These are phyloP conservation scores for Apostasia ramifera DNA, from an alignment of 106 monocot genomes.

Conservation along the genomic window DNA sequence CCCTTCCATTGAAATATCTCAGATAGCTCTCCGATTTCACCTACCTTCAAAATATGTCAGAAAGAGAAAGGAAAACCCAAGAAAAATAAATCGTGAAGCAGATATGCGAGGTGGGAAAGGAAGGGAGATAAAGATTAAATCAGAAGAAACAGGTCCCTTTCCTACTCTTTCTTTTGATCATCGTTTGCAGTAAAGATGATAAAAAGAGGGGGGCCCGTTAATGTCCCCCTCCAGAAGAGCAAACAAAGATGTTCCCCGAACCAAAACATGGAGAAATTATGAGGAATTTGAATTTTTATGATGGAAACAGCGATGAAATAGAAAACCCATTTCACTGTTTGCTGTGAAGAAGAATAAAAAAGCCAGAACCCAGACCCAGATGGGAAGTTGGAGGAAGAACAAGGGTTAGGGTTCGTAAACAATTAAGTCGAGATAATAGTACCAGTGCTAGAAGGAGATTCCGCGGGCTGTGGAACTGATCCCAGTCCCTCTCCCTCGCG, in stretches of 20 bases:
- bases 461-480: slow-evolving; percentile 80
- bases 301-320: not conserved
- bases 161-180: too few relatives aligned
- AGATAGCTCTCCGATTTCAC: slow-evolving; percentile 86
- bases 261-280: too few relatives aligned
- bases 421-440: not conserved
- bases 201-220: too few relatives aligned
- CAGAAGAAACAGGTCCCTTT: too few relatives aligned
- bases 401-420: not conserved
- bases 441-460: slow-evolving; percentile 87
- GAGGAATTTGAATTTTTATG: not conserved
- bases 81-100: too few relatives aligned
- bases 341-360: not conserved
- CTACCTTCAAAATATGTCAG: slow-evolving; percentile 39
- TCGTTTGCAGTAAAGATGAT: too few relatives aligned
- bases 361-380: not conserved
- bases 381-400: not conserved
- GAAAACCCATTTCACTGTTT: not conserved
- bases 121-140: too few relatives aligned
- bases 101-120: too few relatives aligned
- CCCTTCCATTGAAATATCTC: slow-evolving; percentile 97
- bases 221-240: too few relatives aligned
- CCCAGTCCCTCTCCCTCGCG: slow-evolving; percentile 86
- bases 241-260: too few relatives aligned
- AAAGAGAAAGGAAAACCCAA: too few relatives aligned